Evolutionary conservation across 495 filamentous ascomycete genomes (phyloP).

Genomic region (Viridothelium virens): DNA sequence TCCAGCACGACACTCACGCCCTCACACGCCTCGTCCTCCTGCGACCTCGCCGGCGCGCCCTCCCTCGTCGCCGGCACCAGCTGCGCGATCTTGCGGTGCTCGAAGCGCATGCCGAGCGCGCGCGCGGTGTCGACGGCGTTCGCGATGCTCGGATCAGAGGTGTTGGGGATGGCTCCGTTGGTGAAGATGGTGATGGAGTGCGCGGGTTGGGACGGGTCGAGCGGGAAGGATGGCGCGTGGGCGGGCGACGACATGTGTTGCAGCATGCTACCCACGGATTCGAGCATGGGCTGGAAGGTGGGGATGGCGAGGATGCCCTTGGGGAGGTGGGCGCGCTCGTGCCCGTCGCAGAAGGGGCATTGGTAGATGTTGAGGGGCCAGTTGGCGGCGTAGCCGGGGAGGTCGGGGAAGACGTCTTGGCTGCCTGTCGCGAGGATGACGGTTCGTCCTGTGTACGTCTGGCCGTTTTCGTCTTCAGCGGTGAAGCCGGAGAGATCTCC

Average conservation of each 20-base stretch:
- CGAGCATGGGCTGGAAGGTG: background rate
- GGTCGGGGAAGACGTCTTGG: slow-evolving; percentile 2
- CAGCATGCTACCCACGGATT: background rate
- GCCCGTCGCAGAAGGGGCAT: slow-evolving; percentile 11
- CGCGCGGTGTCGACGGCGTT: background rate
- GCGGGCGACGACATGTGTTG: background rate
- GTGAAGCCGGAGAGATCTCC: background rate
- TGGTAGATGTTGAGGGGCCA: slow-evolving; percentile 4
- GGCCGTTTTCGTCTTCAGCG: background rate
- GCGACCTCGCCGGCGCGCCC: background rate
- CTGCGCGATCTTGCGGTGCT: background rate
- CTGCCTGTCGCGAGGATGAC: slow-evolving; percentile 7
- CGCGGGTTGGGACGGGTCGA: background rate
- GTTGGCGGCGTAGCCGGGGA: background rate
- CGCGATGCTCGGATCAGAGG: background rate
- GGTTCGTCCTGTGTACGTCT: background rate
- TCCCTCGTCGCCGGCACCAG: background rate
- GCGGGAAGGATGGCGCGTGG: background rate
- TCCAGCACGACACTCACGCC: slow-evolving; percentile 1
- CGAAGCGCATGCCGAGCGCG: background rate
- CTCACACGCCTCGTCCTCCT: background rate
- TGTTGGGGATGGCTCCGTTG: background rate
- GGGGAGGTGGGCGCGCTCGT: slow-evolving; percentile 1
- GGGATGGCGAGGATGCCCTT: background rate
- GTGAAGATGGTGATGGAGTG: background rate